A percentile compares a stretch with the other conserved stretches of the same genome.
Conservation (phyloP, 78 protist species). For the Isochrysis galbana region DNA sequence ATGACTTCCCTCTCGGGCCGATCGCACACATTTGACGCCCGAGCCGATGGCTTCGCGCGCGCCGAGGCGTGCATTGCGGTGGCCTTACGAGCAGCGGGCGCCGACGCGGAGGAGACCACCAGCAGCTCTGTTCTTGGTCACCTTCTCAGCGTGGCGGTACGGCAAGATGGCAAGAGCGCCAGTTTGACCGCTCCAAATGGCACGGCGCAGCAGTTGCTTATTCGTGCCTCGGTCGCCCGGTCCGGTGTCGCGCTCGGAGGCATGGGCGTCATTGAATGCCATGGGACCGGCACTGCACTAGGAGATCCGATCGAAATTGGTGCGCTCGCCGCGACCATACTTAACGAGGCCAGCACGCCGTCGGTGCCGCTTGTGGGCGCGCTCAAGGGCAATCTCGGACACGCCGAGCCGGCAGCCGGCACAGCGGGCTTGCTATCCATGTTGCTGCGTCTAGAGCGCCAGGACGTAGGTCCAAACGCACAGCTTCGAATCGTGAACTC, state of each 20-base stretch:
- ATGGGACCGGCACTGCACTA: constrained; percentile 44
- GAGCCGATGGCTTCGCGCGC: constrained; percentile 85
- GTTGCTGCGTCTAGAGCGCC: background rate
- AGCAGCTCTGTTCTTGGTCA: background rate
- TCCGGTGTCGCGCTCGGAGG: constrained; percentile 26
- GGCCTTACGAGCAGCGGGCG: constrained; percentile 8
- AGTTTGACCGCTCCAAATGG: constrained; percentile 69
- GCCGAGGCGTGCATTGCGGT: constrained; percentile 81
- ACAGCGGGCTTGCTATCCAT: background rate
- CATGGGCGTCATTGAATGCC: constrained; percentile 37
- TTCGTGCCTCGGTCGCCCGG: constrained; percentile 45
- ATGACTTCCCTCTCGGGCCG: constrained; percentile 63
- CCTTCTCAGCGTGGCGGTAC: background rate
- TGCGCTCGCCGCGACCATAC: constrained; percentile 49
- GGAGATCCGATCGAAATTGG: constrained; percentile 66
- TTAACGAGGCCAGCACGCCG: too few species aligned
- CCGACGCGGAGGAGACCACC: background rate
- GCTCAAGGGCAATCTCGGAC: constrained; percentile 75
- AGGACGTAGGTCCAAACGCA: background rate
- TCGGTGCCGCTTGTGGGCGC: constrained; percentile 54
- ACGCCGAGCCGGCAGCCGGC: constrained; percentile 63
- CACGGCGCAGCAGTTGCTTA: constrained; percentile 60
- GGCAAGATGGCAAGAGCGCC: constrained; percentile 60
- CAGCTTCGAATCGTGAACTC: background rate
- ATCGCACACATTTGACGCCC: constrained; percentile 67